Percentiles rank a stretch among this genome's conserved stretches.
Evolutionary conservation across 1,284 basidiomycete species (phyloP).

Genomic region (Boletus semigastroideus): DNA sequence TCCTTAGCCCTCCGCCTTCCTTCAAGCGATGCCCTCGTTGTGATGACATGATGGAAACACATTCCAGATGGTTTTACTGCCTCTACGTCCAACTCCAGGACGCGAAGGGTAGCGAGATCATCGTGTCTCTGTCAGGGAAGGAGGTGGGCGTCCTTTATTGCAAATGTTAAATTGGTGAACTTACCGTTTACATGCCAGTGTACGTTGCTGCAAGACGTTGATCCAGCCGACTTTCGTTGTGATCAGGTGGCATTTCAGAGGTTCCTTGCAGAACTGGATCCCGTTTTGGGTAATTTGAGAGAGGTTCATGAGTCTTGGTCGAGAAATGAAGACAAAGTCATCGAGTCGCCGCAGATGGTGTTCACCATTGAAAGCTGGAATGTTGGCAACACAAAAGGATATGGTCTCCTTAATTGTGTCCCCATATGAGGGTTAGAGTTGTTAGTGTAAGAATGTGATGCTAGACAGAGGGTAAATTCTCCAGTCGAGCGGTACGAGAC

Average conservation of each 20-base stretch:
- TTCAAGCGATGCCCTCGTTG: conserved; percentile 50
- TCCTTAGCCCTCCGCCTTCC: conserved; percentile 42
- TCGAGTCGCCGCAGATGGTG: conserved; percentile 28
- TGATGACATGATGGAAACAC: conserved; percentile 49
- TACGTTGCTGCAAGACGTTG: conserved; percentile 42
- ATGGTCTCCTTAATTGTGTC: conserved; percentile 23
- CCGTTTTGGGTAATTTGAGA: conserved; percentile 44
- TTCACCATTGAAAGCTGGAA: conserved; percentile 36
- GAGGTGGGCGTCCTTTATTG: conserved; percentile 34
- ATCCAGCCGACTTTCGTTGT: conserved; percentile 41
- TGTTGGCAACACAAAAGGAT: conserved; percentile 17
- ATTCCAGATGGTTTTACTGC: conserved; percentile 46
- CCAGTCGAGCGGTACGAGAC: too few species aligned
- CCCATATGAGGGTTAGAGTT: background rate
- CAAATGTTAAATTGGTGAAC: background rate
- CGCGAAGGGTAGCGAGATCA: conserved; percentile 39
- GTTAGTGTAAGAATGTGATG: too few species aligned
- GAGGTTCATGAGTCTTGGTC: conserved; percentile 29
- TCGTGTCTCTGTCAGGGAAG: conserved; percentile 45
- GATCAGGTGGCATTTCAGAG: conserved; percentile 38
- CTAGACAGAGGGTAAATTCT: too few species aligned
- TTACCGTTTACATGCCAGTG: conserved; percentile 34
- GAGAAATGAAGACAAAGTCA: conserved; percentile 14
- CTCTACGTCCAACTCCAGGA: conserved; percentile 54
- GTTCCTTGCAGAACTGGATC: conserved; percentile 41